phyloP scores from a whole-genome alignment of 192 early-diverging fungal species.

The Chytriomyces sp. region DNA sequence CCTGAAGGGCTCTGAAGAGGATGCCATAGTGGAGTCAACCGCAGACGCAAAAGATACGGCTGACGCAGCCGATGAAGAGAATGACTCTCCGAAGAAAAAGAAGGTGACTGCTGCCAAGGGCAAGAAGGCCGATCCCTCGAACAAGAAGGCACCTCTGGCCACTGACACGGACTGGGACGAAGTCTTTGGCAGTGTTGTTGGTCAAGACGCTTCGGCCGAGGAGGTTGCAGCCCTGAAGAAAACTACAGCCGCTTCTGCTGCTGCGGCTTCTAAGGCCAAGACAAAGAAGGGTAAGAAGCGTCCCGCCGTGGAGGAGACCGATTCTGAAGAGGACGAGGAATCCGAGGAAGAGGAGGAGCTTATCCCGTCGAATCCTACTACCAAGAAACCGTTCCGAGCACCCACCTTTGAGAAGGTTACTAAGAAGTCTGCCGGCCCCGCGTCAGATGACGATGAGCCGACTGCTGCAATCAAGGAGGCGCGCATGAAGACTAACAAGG shows the following conservation, averaged over 20 bases:
- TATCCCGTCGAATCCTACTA: neutral
- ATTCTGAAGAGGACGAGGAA: slow-evolving; percentile 32
- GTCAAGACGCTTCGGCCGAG: slow-evolving; percentile 53
- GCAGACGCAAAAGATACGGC: slow-evolving; percentile 29
- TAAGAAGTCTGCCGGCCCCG: neutral
- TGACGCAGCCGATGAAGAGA: slow-evolving; percentile 43
- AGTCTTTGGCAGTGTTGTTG: slow-evolving; percentile 81
- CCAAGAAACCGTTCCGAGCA: neutral
- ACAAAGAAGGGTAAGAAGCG: slow-evolving; percentile 41
- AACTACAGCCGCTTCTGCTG: neutral
- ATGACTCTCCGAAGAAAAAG: slow-evolving; percentile 20
- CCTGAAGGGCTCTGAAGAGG: slow-evolving; percentile 66
- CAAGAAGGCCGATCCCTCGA: neutral
- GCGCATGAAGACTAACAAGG: slow-evolving; percentile 92
- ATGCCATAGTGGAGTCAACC: slow-evolving; percentile 34
- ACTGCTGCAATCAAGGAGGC: slow-evolving; percentile 52
- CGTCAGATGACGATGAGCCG: neutral
- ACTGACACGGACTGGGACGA: slow-evolving; percentile 78
- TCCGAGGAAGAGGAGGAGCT: slow-evolving; percentile 31
- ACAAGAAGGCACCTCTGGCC: slow-evolving; percentile 41
- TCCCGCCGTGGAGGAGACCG: slow-evolving; percentile 23
- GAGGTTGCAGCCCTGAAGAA: slow-evolving; percentile 32
- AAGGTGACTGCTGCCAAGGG: neutral
- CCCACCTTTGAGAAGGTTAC: neutral
- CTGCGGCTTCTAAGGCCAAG: slow-evolving; percentile 48